phyloP scores from a whole-genome alignment of 2,329 filamentous ascomycete species.

The Talaromyces rugulosus region DNA sequence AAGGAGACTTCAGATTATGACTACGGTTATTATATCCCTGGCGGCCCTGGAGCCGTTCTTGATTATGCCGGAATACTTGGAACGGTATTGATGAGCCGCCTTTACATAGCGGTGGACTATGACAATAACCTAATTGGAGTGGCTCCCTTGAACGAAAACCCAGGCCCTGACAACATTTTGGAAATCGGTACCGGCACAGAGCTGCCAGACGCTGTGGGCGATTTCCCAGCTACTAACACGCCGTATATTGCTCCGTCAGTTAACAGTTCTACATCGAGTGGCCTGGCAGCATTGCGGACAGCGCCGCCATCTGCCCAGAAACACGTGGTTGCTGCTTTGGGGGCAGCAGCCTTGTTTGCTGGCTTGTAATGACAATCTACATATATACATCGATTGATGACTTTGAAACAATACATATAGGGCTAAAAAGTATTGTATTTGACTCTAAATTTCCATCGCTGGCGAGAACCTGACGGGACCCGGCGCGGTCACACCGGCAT shows the following conservation, averaged over 20 bases:
- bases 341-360: not conserved
- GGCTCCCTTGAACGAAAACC: slow-evolving; percentile 60
- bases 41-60: slow-evolving; percentile 21
- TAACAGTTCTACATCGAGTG: not conserved
- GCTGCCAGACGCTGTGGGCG: not conserved
- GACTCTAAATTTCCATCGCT: too few species aligned
- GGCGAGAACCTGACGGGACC: too few species aligned
- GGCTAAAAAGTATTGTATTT: too few species aligned
- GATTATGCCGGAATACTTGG: slow-evolving; percentile 58
- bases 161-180: slow-evolving; percentile 11
- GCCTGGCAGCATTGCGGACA: not conserved
- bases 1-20: slow-evolving; percentile 66
- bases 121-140: slow-evolving; percentile 65
- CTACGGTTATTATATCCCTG: not conserved
- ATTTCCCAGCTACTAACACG: not conserved
- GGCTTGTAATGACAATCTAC: not conserved
- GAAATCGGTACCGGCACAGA: slow-evolving; percentile 32
- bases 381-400: too few species aligned
- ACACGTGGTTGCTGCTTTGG: not conserved
- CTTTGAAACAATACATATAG: too few species aligned
- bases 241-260: not conserved
- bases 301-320: not conserved
- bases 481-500: too few species aligned
- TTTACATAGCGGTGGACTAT: slow-evolving; percentile 69
- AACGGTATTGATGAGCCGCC: slow-evolving; percentile 67